These are phyloP conservation scores for Penicillium thymicola DNA, from an alignment of 2,329 filamentous ascomycete genomes.

Conservation along the genomic window DNA sequence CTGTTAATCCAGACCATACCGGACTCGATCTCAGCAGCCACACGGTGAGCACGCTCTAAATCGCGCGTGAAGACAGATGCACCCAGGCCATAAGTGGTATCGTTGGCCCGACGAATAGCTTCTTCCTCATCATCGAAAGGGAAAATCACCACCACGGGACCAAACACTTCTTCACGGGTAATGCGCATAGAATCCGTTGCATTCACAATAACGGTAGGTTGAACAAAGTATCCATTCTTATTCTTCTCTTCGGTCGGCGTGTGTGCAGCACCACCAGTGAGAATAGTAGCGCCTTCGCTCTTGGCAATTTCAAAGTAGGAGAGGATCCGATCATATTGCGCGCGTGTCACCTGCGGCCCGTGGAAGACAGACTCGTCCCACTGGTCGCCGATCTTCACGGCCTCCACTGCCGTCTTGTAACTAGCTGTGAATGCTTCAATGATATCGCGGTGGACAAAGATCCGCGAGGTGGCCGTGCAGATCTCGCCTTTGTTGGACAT, in stretches of 20 bases:
- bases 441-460: constrained; percentile 55
- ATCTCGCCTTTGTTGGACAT: constrained; percentile 60
- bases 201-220: constrained; percentile 39
- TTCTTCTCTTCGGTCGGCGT: constrained; percentile 30
- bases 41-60: constrained; percentile 41
- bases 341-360: constrained; percentile 46
- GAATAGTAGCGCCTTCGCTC: constrained; percentile 39
- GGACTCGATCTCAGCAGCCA: constrained; percentile 43
- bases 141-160: constrained; percentile 42
- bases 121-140: constrained; percentile 42
- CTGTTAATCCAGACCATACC: constrained; percentile 50
- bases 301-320: constrained; percentile 45
- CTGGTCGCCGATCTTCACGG: constrained; percentile 42
- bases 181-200: constrained; percentile 39
- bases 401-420: constrained; percentile 37
- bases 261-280: constrained; percentile 37
- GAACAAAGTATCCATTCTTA: constrained; percentile 41
- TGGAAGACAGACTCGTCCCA: constrained; percentile 43
- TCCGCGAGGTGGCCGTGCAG: constrained; percentile 57
- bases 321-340: constrained; percentile 45
- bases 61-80: constrained; percentile 44
- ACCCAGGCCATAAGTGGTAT: constrained; percentile 43
- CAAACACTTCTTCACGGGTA: constrained; percentile 44
- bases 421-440: constrained; percentile 43
- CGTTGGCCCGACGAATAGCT: constrained; percentile 38